Conservation (phyloP, 2,329 filamentous ascomycete genomes). For the Colletotrichum melonis region DNA sequence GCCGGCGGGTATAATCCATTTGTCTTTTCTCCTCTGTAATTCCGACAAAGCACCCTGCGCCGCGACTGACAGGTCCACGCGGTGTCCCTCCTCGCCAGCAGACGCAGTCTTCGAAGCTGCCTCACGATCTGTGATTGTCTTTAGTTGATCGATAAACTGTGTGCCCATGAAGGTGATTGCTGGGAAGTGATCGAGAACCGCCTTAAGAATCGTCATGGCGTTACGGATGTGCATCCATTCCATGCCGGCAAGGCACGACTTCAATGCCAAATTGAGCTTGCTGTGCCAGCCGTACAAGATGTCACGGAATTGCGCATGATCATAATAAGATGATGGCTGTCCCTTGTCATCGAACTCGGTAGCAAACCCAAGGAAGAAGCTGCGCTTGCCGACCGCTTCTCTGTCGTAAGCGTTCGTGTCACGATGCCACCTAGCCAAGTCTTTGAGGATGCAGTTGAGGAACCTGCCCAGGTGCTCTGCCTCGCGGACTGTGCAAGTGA, state of each 20-base stretch:
- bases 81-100: slow-evolving; percentile 66
- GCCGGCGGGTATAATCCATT: slow-evolving; percentile 80
- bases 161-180: slow-evolving; percentile 89
- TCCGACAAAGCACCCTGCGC: slow-evolving; percentile 78
- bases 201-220: slow-evolving; percentile 88
- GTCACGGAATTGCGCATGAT: slow-evolving; percentile 88
- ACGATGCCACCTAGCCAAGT: slow-evolving; percentile 84
- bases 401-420: slow-evolving; percentile 74
- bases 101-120: slow-evolving; percentile 58
- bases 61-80: slow-evolving; percentile 80
- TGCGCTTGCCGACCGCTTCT: slow-evolving; percentile 72
- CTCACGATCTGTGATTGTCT: slow-evolving; percentile 74
- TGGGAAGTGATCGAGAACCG: slow-evolving; percentile 85
- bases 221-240: slow-evolving; percentile 99
- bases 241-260: slow-evolving; percentile 80
- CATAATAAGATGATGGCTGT: slow-evolving; percentile 77
- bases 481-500: slow-evolving; percentile 89
- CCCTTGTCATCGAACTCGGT: slow-evolving; percentile 77
- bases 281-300: slow-evolving; percentile 92
- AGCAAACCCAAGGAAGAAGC: slow-evolving; percentile 78
- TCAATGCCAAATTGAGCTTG: slow-evolving; percentile 81
- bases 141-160: slow-evolving; percentile 71
- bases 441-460: slow-evolving; percentile 82
- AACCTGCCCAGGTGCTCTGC: slow-evolving; percentile 95
- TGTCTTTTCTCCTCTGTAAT: slow-evolving; percentile 72